Base-by-base conservation (phyloP, 1,284 basidiomycete species). In the Pholiota adiposa region DNA sequence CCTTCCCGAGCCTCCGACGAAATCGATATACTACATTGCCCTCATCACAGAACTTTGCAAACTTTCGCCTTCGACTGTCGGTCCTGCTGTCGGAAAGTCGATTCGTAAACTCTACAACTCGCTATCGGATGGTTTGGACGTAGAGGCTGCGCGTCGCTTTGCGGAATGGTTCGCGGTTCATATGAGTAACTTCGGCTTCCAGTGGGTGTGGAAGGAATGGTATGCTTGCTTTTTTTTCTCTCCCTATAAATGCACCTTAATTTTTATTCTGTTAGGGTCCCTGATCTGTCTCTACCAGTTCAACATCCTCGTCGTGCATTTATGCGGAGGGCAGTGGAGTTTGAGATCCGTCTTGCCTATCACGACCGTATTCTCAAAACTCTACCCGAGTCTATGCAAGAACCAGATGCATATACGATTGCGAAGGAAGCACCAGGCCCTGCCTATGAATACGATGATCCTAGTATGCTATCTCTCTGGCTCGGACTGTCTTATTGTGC, bases 151-250 rank as follows among this genome's bases (percentile, higher is more conserved):
- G 0, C 83, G 88, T 57, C 82, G 94, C 19, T 92, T 96, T 60
- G 87, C 93, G 0, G 95, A 97, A 66, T 99, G 97, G 97, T 98
- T 98, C 69, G 87, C 94, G 4, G 84, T 93, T 1, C 97, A 99
- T 69, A 91, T 99, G 84, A 96, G 93, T 68, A 99, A 99, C 77
- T 99, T 99, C 75, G 92, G 91, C 19, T 99, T 98, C 78, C 88
- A 90, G 68, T 99, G 97, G 97, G 95, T 96, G n/a, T 99, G 97
- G 97, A 96, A 95, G 70, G 97, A 99, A 83, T 99, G 97, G 97
- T 96, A 63, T 46, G 33, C 25, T 46, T 31, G 16, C 4, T 25
- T 4, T 2, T 7, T 9, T 23, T 18, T 21, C 8, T 9, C 8
- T 16, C 5, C 11, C 16, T 11, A 9, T 0, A 34, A 43, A 9